These are phyloP conservation scores for Sugiyamaella valdiviana DNA, from an alignment of 805 yeast species.

Conservation along the genomic window DNA sequence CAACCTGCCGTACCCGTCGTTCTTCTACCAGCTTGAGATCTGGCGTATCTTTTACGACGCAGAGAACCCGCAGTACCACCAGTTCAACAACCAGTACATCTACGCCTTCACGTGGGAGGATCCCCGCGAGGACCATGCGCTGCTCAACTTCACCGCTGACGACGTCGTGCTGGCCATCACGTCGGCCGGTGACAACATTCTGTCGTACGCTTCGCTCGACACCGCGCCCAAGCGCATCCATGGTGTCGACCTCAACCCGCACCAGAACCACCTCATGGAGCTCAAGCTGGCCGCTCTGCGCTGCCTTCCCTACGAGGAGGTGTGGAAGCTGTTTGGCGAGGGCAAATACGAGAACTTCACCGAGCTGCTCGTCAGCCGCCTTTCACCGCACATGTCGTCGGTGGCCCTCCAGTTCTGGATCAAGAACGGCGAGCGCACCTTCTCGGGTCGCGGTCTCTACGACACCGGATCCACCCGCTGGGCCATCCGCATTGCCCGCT, in stretches of 20 bases:
- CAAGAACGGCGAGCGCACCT: constrained; percentile 54
- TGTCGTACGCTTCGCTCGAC: constrained; percentile 66
- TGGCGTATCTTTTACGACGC: constrained; percentile 82
- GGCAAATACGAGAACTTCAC: constrained; percentile 55
- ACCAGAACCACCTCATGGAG: constrained; percentile 75
- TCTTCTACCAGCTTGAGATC: constrained; percentile 68
- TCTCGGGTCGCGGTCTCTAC: constrained; percentile 54
- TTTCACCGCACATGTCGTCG: constrained; percentile 69
- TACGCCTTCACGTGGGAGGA: constrained; percentile 92
- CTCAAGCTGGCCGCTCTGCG: constrained; percentile 68
- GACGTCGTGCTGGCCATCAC: constrained; percentile 80
- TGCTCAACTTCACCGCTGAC: constrained; percentile 51
- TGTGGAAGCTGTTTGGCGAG: constrained; percentile 73
- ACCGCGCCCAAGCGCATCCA: constrained; percentile 72
- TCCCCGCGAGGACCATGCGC: constrained; percentile 70
- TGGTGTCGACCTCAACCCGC: constrained; percentile 80
- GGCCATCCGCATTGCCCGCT: constrained; percentile 68
- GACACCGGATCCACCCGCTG: constrained; percentile 83
- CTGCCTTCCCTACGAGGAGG: constrained; percentile 46
- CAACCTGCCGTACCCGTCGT: constrained; percentile 71
- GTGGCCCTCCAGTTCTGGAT: constrained; percentile 80
- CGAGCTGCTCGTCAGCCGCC: constrained; percentile 46
- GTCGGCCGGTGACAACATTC: constrained; percentile 78
- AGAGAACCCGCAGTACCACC: constrained; percentile 56
- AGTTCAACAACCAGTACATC: constrained; percentile 72